Conservation (phyloP, 116 monocot genomes). For the Cymodocea nodosa region DNA sequence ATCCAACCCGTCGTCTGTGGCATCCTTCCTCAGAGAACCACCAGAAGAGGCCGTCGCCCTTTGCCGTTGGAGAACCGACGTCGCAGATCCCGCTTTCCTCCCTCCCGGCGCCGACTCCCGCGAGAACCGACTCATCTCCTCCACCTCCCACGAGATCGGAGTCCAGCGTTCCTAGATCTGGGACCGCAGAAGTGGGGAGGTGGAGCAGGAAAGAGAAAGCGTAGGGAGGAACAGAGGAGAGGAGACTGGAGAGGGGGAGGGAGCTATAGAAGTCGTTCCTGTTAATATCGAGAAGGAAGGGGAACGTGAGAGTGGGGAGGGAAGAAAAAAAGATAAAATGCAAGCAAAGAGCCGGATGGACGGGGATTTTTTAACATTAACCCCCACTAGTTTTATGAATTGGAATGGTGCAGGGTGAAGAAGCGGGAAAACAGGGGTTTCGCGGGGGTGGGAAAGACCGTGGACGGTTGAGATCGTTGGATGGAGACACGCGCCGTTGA, state of each 20-base stretch:
- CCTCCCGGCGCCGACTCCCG: slow-evolving; percentile 7
- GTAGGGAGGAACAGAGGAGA: not conserved
- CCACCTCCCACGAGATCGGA: not conserved
- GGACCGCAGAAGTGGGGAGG: not conserved
- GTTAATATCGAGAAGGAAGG: not conserved
- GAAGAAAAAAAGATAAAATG: too few species aligned
- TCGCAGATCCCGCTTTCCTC: not conserved
- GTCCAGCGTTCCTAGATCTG: not conserved
- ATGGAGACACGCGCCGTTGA: too few species aligned
- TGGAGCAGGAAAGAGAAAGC: not conserved
- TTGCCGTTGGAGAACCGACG: slow-evolving; percentile 1
- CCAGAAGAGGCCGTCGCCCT: not conserved
- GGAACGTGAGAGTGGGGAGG: not conserved
- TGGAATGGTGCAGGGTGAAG: not conserved
- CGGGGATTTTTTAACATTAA: not conserved
- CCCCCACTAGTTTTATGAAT: not conserved
- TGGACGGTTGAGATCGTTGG: too few species aligned
- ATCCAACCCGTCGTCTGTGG: slow-evolving; percentile 15
- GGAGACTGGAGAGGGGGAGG: too few species aligned
- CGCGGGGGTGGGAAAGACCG: too few species aligned
- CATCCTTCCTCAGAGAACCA: not conserved
- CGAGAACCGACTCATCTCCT: slow-evolving; percentile 9
- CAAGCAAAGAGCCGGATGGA: too few species aligned
- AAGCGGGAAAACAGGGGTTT: not conserved
- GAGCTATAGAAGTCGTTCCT: not conserved